Base-by-base conservation (phyloP, 2,329 filamentous ascomycete species). In the Teratosphaeria epicoccoides region DNA sequence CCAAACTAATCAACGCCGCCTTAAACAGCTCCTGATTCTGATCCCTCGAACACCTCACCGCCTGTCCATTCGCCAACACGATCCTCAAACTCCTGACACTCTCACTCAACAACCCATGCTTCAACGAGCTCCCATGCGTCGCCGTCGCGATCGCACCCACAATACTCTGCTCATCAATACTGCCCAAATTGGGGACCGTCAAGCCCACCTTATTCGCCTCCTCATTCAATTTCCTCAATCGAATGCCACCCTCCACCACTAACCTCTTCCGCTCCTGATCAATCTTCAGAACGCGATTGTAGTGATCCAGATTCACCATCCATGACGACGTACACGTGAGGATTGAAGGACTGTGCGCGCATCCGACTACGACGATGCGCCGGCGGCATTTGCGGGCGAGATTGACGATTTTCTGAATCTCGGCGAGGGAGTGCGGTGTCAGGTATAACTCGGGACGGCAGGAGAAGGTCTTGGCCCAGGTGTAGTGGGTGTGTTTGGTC, bases 381-480 rank as follows among this genome's bases (percentile, higher is more conserved):
- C 87, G 83, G 43, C 89, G 82, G 70, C 87, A 93, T 71, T 77
- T 79, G 53, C 87, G 84, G 5, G 93, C 93, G 22, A 96, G 79
- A 43, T 78, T 83, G 55, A 96, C 80, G 48, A 86, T 76, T 68
- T 94, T 90, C 68, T 91, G 85, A 58, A 98, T 80, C 71, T 97
- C 91, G 12, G 75, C 73, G 49, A 93, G 74, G 1, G 83, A 84
- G 62, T 86, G 79, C 2, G 93, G 93, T 63, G 87, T 87, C 61
- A 97, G 82, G 71, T 91, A 96, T 53, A 97, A 82, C 74, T 96
- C 89, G 2, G 93, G 93, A 17, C 83, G 80, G 48, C 85, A 93
- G 63, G 86, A 84, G 73, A 94, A 96, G 47, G 93, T 97, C 65
- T 84, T 84, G 37, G 93, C 93, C 93, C 93, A 98, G 20, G 93